Conservation (phyloP, 1,139 yeast genomes). For the Saccharomyces hybrid region DNA sequence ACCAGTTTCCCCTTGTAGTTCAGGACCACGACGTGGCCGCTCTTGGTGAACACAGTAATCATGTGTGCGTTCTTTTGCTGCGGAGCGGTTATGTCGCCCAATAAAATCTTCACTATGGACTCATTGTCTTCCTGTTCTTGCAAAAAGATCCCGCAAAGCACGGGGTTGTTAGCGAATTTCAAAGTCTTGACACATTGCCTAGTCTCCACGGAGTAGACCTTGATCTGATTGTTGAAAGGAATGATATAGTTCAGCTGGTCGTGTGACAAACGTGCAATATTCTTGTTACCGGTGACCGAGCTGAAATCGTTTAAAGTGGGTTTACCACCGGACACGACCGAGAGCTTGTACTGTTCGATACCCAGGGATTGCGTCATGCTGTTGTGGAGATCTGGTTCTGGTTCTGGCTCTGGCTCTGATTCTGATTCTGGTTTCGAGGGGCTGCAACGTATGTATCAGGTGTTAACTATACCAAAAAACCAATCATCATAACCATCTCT, state of each 20-base stretch:
- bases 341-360: constrained; percentile 35
- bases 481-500: neutral
- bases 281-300: constrained; percentile 21
- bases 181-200: constrained; percentile 70
- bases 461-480: neutral
- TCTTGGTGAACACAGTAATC: constrained; percentile 24
- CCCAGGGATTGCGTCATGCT: constrained; percentile 1
- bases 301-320: constrained; percentile 33
- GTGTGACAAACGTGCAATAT: constrained; percentile 34
- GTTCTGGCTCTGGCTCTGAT: neutral
- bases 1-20: constrained; percentile 29
- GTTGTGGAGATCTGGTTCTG: neutral
- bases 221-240: constrained; percentile 60
- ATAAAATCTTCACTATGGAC: constrained; percentile 18
- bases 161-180: constrained; percentile 36
- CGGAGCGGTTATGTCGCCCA: constrained; percentile 17
- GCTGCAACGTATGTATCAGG: neutral
- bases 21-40: constrained; percentile 22
- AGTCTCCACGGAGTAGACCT: constrained; percentile 67
- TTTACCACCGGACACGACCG: constrained; percentile 69
- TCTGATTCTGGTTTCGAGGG: neutral
- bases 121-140: constrained; percentile 12
- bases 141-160: constrained; percentile 18
- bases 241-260: constrained; percentile 61
- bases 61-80: constrained; percentile 13